Conservation (phyloP, 345 rosid species). For the Citrus australasica region DNA sequence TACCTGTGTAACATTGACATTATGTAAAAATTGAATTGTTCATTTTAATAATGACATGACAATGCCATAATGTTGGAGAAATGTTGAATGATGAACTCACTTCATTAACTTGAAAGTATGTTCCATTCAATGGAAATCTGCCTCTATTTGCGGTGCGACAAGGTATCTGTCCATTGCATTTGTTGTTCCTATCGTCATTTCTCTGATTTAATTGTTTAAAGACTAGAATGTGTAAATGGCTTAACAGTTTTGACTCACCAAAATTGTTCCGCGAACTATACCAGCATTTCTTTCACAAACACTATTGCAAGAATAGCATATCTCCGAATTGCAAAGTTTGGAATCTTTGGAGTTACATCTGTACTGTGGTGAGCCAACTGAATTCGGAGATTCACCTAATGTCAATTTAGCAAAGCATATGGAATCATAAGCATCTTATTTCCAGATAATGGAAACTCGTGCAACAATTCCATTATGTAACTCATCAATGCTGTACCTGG, state of each 20-base stretch:
- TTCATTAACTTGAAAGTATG: slow-evolving; percentile 82
- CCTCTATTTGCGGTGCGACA: slow-evolving; percentile 52
- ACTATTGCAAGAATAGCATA: slow-evolving; percentile 35
- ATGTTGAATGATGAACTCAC: slow-evolving; percentile 16
- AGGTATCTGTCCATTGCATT: slow-evolving; percentile 47
- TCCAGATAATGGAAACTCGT: neutral
- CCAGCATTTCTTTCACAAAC: slow-evolving; percentile 19
- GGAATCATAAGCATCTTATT: neutral
- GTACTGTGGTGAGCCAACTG: slow-evolving; percentile 25
- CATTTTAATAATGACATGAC: neutral
- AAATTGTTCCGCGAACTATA: slow-evolving; percentile 50
- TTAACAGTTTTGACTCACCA: slow-evolving; percentile 38
- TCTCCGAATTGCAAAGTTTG: slow-evolving; percentile 26
- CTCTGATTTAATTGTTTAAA: neutral
- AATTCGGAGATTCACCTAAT: slow-evolving; percentile 45
- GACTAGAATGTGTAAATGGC: neutral
- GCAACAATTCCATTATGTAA: neutral
- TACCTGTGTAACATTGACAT: slow-evolving; percentile 33
- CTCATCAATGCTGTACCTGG: slow-evolving; percentile 34
- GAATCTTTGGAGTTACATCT: slow-evolving; percentile 30
- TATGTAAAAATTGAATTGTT: neutral
- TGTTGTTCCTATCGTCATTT: neutral
- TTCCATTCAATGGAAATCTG: slow-evolving; percentile 71
- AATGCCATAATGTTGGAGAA: neutral
- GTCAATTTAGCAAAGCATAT: neutral